Conservation (phyloP, 139 green algal species). For the Auxenochlorella pyrenoidosa region DNA sequence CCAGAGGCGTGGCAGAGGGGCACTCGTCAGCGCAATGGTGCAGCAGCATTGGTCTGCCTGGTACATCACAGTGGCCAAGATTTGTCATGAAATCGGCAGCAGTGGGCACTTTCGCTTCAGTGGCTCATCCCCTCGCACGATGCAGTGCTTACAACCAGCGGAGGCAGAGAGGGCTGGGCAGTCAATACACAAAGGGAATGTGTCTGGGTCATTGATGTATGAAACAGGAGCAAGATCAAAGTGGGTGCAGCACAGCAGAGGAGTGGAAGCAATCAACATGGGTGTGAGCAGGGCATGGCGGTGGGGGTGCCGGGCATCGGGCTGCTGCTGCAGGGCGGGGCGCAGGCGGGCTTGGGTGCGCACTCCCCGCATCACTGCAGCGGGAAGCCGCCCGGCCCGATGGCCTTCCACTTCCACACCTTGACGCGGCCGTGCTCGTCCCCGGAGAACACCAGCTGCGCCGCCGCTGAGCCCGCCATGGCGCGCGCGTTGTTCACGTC, state of each 20-base stretch:
- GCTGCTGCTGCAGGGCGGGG: neutral
- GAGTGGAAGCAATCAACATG: neutral
- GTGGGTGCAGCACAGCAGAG: neutral
- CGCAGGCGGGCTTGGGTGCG: neutral
- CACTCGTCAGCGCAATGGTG: no score
- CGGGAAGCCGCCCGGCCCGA: slow-evolving; percentile 23
- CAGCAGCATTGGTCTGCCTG: no score
- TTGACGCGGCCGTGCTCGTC: slow-evolving; percentile 70
- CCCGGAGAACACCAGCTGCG: slow-evolving; percentile 60
- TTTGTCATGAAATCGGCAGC: no score
- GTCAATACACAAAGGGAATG: neutral
- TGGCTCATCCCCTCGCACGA: no score
- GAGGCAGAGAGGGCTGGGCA: neutral
- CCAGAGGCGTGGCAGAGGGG: no score
- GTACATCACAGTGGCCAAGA: no score
- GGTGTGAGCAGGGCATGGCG: neutral
- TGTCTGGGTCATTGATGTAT: no score
- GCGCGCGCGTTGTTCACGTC: slow-evolving; percentile 61
- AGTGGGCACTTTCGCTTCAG: no score
- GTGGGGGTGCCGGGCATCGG: no score
- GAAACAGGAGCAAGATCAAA: neutral
- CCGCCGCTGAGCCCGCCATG: slow-evolving; percentile 44
- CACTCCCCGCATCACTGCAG: neutral
- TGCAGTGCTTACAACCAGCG: no score
- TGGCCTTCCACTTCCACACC: slow-evolving; percentile 71